Base-by-base conservation (phyloP, 169 alveolate species). In the Cryptosporidium ubiquitum region DNA sequence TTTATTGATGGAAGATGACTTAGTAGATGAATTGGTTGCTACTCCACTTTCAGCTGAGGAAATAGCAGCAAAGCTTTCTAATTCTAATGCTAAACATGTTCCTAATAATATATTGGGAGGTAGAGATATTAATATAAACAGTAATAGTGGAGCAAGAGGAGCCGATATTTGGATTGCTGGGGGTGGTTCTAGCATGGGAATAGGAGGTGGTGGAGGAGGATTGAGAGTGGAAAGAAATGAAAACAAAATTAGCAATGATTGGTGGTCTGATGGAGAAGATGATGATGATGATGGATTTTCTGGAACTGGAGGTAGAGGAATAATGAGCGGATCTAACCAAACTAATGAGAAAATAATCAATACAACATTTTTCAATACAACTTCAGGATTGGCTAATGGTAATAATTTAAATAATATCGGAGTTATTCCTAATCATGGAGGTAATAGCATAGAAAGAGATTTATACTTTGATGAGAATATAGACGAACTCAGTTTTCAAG, bases 31-130 rank as follows among this genome's bases (percentile, higher is more conserved):
- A 33, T 42, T 79, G 33, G 89, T 61, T 58, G 89, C 89, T 3
- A 64, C 89, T 58, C 89, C 89, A 33, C 61, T 79, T 47, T 79
- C 89, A 37, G 89, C 89, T 14, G 89, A 79, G 42, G 89, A 79
- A 9, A 79, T 79, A 18, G 89, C 89, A 39, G 89, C 89, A 37
- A 79, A 79, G 39, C 74, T 79, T n/a, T 58, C 89, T 6, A 44
- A 60, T 12, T 42, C 79, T 0, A 64, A 64, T 2, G 7, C 29
- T 12, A 79, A 33, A 14, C 23, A 64, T 1, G 20, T 7, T 26
- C 35, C 35, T 23, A n/a, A 10, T n/a, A 64, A 35, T 31, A 20
- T 31, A 6, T n/a, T 64, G 35, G 71, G 71, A 26, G 71, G 20
- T 7, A 64, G 71, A 20, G 49, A 69, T 16, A 37, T 10, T 20